Conservation (phyloP, 2,329 filamentous ascomycete genomes). For the Phialophora verrucosa region DNA sequence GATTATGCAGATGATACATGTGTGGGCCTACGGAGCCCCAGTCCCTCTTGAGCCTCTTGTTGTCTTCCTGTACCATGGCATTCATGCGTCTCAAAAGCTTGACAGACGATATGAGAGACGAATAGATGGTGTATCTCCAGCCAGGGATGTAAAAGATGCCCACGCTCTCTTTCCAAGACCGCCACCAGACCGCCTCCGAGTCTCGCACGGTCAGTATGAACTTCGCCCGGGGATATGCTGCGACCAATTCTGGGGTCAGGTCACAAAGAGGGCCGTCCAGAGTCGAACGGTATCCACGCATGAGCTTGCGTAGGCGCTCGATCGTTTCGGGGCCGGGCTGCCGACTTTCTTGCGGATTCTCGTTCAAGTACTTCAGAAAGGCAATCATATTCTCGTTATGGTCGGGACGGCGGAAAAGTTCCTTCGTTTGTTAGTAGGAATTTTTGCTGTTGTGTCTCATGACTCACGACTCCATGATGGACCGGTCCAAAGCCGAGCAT, state of each 20-base stretch:
- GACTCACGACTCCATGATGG: slow-evolving; percentile 6
- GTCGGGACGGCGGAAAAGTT: slow-evolving; percentile 4
- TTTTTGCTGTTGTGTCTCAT: neutral
- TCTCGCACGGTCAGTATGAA: slow-evolving; percentile 8
- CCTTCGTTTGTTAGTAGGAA: neutral
- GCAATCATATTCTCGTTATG: slow-evolving; percentile 5
- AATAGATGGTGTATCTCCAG: slow-evolving; percentile 1
- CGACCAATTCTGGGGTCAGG: slow-evolving; percentile 2
- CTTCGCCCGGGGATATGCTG: slow-evolving; percentile 3
- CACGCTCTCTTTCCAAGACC: slow-evolving; percentile 4
- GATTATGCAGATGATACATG: slow-evolving; percentile 3
- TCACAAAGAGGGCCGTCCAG: slow-evolving; percentile 6
- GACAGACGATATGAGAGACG: slow-evolving; percentile 6
- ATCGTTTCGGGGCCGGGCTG: neutral
- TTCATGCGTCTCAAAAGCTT: slow-evolving; percentile 7
- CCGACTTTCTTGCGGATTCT: slow-evolving; percentile 8
- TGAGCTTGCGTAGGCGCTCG: slow-evolving; percentile 1
- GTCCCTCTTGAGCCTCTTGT: neutral
- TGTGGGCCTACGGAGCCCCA: neutral
- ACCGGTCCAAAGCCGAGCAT: slow-evolving; percentile 11
- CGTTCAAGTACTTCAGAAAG: neutral
- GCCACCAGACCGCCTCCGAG: slow-evolving; percentile 8
- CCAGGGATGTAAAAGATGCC: neutral
- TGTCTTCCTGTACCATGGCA: neutral
- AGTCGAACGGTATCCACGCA: slow-evolving; percentile 10